Evolutionary conservation across 2,329 filamentous ascomycete genomes (phyloP), one percentile per base, ranked within the genome.

Genomic region (Penicillium sp.): DNA sequence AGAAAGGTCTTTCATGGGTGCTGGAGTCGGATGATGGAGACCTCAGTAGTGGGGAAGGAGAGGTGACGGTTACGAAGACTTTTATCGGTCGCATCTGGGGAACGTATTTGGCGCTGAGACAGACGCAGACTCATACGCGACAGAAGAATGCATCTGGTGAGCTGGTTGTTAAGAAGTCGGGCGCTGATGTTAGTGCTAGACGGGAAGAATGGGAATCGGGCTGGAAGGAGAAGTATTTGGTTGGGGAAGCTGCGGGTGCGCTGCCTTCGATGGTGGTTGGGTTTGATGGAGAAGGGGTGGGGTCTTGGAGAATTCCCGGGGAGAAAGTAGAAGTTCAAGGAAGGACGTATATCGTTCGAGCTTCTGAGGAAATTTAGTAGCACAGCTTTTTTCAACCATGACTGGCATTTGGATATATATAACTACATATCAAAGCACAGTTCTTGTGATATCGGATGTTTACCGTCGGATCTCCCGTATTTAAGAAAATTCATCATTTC

Each of bases 11-110:
- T 6, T 71, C 71, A 2, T 73, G 71, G 69, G 61, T 74, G 23
- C 53, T 73, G 0, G 72, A 73, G 57, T 69, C 66, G 0, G 64
- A 59, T 29, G 54, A 61, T 37, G 57, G 33, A 13, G 45, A 61
- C 2, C 15, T 62, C 17, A 23, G 21, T 5, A 57, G 54, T 2
- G 56, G 56, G 13, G 63, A 64, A 19, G 65, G 62, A 6, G 62
- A 63, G 23, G 49, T 57, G 7, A 59, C 60, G 8, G 56, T 73
- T 7, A 45, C 43, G 1, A 69, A 73, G 47, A 72, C 64, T 2
- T 74, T 74, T 27, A 41, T 73, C 33, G 71, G 64, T 13, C 63
- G 67, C 17, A 63, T 73, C 13, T 71, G 70, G 63, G 72, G 72
- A 0, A 67, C 67, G 0, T 74, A 67, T 61, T 19, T 74, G 33